Evolutionary conservation across 768 basidiomycete genomes (phyloP).

Genomic region (Agrocybe pediades): DNA sequence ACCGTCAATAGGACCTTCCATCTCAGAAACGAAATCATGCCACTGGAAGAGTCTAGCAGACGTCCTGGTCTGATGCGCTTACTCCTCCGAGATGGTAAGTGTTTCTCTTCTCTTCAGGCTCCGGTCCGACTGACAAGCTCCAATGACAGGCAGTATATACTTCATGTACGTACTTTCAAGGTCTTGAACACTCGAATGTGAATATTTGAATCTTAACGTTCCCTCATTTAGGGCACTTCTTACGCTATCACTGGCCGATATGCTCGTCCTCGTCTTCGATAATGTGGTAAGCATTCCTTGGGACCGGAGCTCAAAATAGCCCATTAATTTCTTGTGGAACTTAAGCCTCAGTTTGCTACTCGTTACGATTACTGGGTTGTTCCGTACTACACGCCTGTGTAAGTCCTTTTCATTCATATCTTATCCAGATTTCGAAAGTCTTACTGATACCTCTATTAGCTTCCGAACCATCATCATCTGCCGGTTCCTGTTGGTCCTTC

Average conservation of each 20-base stretch:
- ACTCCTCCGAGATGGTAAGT: slow-evolving; percentile 26
- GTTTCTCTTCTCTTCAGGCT: neutral
- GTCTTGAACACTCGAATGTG: neutral
- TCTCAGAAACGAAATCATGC: slow-evolving; percentile 21
- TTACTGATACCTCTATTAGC: slow-evolving; percentile 8
- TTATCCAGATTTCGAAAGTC: neutral
- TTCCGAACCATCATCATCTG: slow-evolving; percentile 36
- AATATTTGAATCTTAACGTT: neutral
- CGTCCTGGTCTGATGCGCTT: slow-evolving; percentile 24
- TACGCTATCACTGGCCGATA: slow-evolving; percentile 31
- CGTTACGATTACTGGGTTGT: slow-evolving; percentile 37
- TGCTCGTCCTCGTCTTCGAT: slow-evolving; percentile 30
- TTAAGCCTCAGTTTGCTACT: slow-evolving; percentile 29
- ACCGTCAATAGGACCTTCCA: slow-evolving; percentile 27
- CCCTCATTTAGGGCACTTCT: slow-evolving; percentile 22
- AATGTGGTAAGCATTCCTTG: slow-evolving; percentile 11
- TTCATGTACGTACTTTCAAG: slow-evolving; percentile 21
- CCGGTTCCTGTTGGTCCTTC: slow-evolving; percentile 31
- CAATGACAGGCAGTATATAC: slow-evolving; percentile 21
- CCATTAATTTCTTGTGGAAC: neutral
- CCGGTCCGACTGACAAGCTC: neutral
- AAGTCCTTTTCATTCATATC: slow-evolving; percentile 7
- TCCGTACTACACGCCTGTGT: slow-evolving; percentile 35
- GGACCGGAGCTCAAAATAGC: neutral
- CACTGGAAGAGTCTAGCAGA: slow-evolving; percentile 16